Base-by-base conservation (phyloP, 2,329 filamentous ascomycete genomes). In the Alternaria conjuncta region DNA sequence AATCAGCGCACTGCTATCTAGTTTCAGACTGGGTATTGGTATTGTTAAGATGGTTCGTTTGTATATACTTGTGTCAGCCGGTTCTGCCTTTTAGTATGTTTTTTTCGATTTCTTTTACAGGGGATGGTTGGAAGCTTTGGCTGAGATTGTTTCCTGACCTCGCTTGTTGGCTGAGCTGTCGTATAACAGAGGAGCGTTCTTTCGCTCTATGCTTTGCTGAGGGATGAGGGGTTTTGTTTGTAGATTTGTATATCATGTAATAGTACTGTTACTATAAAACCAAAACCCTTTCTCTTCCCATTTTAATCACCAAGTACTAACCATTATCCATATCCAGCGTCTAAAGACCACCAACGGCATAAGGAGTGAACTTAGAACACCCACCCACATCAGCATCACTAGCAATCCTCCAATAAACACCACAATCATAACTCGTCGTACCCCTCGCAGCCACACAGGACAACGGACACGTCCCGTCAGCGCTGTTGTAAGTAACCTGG, bases 1-100 rank as follows among this genome's bases (percentile, higher is more conserved):
- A 60, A 59, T 21, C 60, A 60, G 45, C 60, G 63, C n/a, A 53
- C 36, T 44, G 51, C 44, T 26, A 21, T 65, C 25, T 62, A 55
- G 55, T 18, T 6, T 21, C 10, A 30, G 18, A 2, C 43, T 45
- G 47, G 28, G 47, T 20, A 15, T 18, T 11, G n/a, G n/a, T n/a
- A n/a, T n/a, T 41, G 15, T 41, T 4, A 9, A n/a, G 36, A 41
- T 41, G 36, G 36, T 50, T 8, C 10, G 28, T 32, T 50, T 32
- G 18, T 21, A 20, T 21, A 20, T 45, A 20, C 43, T 21, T 21
- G 20, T 45, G 43, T 20, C 18, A 45, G 43, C 18, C 1, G 18
- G 20, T 21, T 45, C 20, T 21, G 20, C n/a, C 15, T 32, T 51
- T 23, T 21, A 55, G 51, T 30, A 23, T 43, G 41, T 11, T 26